Percentiles rank a stretch among this genome's conserved stretches.
Evolutionary conservation across 768 basidiomycete species (phyloP).

Genomic region (Amanita pallidorosea): DNA sequence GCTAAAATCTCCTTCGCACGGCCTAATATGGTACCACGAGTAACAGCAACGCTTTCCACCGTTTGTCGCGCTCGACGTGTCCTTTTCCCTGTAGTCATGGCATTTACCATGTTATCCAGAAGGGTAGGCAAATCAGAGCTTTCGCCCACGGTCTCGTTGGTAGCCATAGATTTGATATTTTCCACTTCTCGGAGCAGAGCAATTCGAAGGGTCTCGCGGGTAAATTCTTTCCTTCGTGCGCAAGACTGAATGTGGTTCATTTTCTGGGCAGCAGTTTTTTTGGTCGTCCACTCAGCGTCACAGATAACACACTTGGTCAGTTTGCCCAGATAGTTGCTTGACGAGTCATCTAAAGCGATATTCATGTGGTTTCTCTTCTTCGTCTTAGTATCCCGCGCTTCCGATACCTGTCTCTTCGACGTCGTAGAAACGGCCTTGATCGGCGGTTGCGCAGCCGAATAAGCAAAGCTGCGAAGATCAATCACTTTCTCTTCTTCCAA

Average conservation of each 20-base stretch:
- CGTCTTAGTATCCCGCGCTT: constrained; percentile 3
- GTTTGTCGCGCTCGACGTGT: constrained; percentile 17
- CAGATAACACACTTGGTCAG: constrained; percentile 57
- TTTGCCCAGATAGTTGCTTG: constrained; percentile 33
- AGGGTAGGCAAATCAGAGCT: background rate
- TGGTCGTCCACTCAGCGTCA: constrained; percentile 54
- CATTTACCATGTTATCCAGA: constrained; percentile 1
- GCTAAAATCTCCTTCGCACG: constrained; percentile 24
- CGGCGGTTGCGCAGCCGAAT: background rate
- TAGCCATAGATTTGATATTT: background rate
- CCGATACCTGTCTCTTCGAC: background rate
- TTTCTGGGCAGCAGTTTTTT: constrained; percentile 56
- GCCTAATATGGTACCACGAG: constrained; percentile 30
- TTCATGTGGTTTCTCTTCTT: constrained; percentile 10
- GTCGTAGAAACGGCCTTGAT: background rate
- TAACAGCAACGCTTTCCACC: constrained; percentile 35
- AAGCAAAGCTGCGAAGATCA: background rate
- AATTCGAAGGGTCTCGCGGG: constrained; percentile 40
- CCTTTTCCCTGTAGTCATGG: background rate
- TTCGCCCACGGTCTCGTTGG: background rate
- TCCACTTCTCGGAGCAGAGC: constrained; percentile 42
- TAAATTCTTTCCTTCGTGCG: constrained; percentile 46
- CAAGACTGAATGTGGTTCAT: constrained; percentile 57
- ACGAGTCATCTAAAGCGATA: constrained; percentile 23
- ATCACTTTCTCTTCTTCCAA: background rate